Conservation (phyloP, 352 stramenopile species). For the Pythium plurisporium region DNA sequence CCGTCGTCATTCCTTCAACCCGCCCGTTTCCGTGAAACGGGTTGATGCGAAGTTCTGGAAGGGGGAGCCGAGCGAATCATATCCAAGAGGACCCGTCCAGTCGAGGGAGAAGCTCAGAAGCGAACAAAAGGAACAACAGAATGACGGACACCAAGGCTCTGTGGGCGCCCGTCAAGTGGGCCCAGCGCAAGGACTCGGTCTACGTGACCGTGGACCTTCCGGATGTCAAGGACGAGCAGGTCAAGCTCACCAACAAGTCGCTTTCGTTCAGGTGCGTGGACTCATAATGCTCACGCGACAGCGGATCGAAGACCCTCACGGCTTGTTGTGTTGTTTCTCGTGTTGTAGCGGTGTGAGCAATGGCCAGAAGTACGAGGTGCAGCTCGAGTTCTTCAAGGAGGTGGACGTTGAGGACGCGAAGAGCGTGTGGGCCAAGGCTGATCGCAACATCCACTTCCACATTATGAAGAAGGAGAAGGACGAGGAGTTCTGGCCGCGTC, state of each 20-base stretch:
- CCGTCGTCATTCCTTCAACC: too few relatives aligned
- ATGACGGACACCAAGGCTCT: slow-evolving; percentile 39
- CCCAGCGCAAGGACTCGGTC: slow-evolving; percentile 94
- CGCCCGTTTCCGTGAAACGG: not conserved
- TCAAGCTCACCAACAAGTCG: slow-evolving; percentile 85
- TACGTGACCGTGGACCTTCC: slow-evolving; percentile 96
- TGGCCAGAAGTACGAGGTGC: slow-evolving; percentile 91
- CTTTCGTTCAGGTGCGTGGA: slow-evolving; percentile 81
- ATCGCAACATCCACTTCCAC: slow-evolving; percentile 94
- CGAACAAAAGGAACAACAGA: not conserved
- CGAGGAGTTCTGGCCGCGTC: slow-evolving; percentile 93
- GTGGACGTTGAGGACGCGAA: slow-evolving; percentile 87
- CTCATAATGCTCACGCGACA: too few relatives aligned
- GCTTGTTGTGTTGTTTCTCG: slow-evolving; percentile 3
- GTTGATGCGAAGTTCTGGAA: slow-evolving; percentile 24
- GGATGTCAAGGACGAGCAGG: slow-evolving; percentile 93
- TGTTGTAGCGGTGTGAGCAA: slow-evolving; percentile 79
- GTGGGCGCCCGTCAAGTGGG: slow-evolving; percentile 93
- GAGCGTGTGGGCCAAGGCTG: slow-evolving; percentile 94
- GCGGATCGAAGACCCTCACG: not conserved
- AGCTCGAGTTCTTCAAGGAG: slow-evolving; percentile 94
- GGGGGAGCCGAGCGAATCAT: slow-evolving; percentile 22
- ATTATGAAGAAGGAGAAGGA: slow-evolving; percentile 94
- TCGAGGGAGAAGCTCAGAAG: not conserved
- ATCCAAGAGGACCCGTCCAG: too few relatives aligned